Conservation (phyloP, 2,329 filamentous ascomycete species). For the Neospermospora avenae region DNA sequence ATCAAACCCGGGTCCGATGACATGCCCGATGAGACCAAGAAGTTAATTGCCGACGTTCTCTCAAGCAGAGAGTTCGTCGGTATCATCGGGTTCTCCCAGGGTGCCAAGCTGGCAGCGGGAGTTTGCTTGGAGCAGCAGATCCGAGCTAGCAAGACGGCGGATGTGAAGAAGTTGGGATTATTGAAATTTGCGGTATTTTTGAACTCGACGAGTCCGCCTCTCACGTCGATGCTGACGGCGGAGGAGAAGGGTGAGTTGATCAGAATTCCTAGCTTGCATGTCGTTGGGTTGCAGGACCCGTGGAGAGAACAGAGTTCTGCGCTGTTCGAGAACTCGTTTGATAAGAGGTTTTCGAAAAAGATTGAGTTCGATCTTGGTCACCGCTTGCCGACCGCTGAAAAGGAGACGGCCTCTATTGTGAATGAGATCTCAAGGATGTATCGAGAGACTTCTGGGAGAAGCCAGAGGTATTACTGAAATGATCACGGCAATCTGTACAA, state of each 20-base stretch:
- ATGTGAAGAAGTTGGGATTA: neutral
- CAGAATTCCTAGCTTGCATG: slow-evolving; percentile 23
- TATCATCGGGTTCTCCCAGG: slow-evolving; percentile 64
- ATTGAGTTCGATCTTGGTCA: slow-evolving; percentile 28
- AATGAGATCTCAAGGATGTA: slow-evolving; percentile 25
- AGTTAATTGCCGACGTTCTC: slow-evolving; percentile 9
- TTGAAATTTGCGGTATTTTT: slow-evolving; percentile 25
- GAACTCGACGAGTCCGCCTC: slow-evolving; percentile 20
- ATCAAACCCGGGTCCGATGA: slow-evolving; percentile 2
- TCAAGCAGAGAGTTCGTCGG: slow-evolving; percentile 46
- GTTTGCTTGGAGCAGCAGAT: slow-evolving; percentile 59
- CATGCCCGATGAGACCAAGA: slow-evolving; percentile 13
- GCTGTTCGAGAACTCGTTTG: slow-evolving; percentile 20
- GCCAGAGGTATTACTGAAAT: slow-evolving; percentile 5
- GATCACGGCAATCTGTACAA: neutral
- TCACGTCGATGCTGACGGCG: slow-evolving; percentile 11
- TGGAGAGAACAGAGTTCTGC: slow-evolving; percentile 20
- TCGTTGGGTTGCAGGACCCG: slow-evolving; percentile 26
- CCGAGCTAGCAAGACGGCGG: neutral
- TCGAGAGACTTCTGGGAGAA: slow-evolving; percentile 10
- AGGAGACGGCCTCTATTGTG: slow-evolving; percentile 23
- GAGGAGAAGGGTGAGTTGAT: slow-evolving; percentile 17
- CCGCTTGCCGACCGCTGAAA: slow-evolving; percentile 21
- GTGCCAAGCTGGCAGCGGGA: slow-evolving; percentile 59
- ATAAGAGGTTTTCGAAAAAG: slow-evolving; percentile 14